Base-by-base conservation (phyloP, 371 early-diverging fungal genomes). In the Sporodiniella umbellata region DNA sequence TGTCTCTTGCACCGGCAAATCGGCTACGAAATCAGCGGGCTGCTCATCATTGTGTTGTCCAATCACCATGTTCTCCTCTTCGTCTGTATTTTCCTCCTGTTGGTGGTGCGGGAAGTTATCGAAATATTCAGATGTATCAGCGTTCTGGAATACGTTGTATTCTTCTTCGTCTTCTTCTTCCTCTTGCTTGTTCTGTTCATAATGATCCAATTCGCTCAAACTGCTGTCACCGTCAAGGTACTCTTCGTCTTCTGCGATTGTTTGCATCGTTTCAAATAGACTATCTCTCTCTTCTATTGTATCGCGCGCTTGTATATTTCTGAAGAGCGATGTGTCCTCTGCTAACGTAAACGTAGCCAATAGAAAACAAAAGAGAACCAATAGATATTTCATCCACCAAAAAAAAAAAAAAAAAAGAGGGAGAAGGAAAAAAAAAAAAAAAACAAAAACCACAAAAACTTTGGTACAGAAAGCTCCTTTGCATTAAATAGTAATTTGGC, bases 191-290 rank as follows among this genome's bases (percentile, higher is more conserved):
- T 53, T 48, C n/a, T 38, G 31, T n/a, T 48, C 18, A 3, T 37
- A 33, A 14, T 23, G 31, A 14, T 47, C 42, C 18, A 42, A 31
- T 54, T 42, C 48, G 22, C 33, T 45, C 26, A 15, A 35, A 33
- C 33, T 35, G 38, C 21, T 45, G 22, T 49, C 45, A 33, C 44
- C 45, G 24, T 49, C 45, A 24, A 44, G 33, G 11, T 56, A 51
- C 14, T 40, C 46, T 8, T 51, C 46, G 25, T 51, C 51, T 6
- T 49, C 54, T 11, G 23, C 39, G 1, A 53, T 33, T 22, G 49
- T 46, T 45, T 59, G 59, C 38, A 59, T 37, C 4, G 49, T 49
- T 17, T 59, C 48, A 18, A 59, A 45, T 47, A 54, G 44, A 48
- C 54, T 49, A 28, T 59, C 38, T 7, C 44, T 50, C 33, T 59